Percentiles rank a stretch among this genome's conserved stretches.
phyloP scores from a whole-genome alignment of 805 yeast species.

The Hanseniaspora vineae region DNA sequence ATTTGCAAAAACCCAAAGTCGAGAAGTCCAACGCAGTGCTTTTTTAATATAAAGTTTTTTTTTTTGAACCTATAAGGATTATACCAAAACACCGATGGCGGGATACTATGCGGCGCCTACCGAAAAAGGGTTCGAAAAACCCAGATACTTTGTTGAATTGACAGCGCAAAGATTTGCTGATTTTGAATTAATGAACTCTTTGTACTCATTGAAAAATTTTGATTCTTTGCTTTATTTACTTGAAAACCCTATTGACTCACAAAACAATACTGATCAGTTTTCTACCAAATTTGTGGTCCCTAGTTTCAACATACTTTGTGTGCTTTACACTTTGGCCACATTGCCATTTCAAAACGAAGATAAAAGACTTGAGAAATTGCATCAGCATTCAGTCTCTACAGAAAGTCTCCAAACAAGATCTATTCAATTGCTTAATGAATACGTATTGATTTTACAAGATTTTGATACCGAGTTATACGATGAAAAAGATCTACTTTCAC shows the following conservation, averaged over 20 bases:
- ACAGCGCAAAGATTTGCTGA: conserved; percentile 10
- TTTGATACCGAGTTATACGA: conserved; percentile 9
- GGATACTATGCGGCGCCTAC: neutral
- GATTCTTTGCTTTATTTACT: conserved; percentile 25
- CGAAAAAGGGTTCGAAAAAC: neutral
- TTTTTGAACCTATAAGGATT: too few relatives aligned
- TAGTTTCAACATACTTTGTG: conserved; percentile 21
- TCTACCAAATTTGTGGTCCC: conserved; percentile 15
- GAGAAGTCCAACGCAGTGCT: too few relatives aligned
- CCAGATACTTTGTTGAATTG: conserved; percentile 19
- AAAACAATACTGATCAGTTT: neutral
- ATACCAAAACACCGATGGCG: neutral
- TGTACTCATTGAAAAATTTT: conserved; percentile 22
- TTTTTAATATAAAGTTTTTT: too few relatives aligned
- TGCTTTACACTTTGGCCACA: conserved; percentile 27
- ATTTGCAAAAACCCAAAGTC: too few relatives aligned
- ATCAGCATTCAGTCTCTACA: conserved; percentile 17
- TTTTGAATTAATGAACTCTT: conserved; percentile 20
- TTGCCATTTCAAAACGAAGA: conserved; percentile 20
- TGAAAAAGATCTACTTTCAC: conserved; percentile 12
- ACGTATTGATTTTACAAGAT: conserved; percentile 11
- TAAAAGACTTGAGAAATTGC: conserved; percentile 14
- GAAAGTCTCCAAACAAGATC: conserved; percentile 24
- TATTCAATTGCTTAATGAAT: conserved; percentile 16
- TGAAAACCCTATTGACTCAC: conserved; percentile 16